phyloP scores from a whole-genome alignment of 75 land plant genomes.

The Sequoiadendron giganteum region DNA sequence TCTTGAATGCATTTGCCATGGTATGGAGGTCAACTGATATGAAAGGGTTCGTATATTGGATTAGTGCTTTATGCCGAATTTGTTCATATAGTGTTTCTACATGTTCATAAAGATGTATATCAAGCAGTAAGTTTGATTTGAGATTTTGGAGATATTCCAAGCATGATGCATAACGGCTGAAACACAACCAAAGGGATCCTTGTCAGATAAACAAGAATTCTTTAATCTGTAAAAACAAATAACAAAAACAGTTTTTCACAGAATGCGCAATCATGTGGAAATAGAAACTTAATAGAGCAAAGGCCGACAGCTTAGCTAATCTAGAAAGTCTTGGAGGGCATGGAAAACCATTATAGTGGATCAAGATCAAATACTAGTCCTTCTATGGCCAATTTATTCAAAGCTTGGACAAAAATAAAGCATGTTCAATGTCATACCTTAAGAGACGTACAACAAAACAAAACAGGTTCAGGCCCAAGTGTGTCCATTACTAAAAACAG shows the following conservation, averaged over 20 bases:
- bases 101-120: slow-evolving; percentile 92
- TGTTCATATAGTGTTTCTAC: slow-evolving; percentile 85
- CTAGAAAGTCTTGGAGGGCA: not conserved
- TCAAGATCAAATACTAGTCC: not conserved
- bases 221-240: not conserved
- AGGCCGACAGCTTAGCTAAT: not conserved
- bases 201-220: not conserved
- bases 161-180: slow-evolving; percentile 97
- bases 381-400: not conserved
- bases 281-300: not conserved
- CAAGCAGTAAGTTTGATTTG: slow-evolving; percentile 79
- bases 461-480: not conserved
- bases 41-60: slow-evolving; percentile 95
- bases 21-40: slow-evolving; percentile 91
- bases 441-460: not conserved
- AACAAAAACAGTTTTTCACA: not conserved
- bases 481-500: too few relatives aligned
- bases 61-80: slow-evolving; percentile 92
- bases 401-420: not conserved
- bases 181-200: slow-evolving; percentile 5
- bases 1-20: slow-evolving; percentile 97
- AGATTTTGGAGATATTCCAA: slow-evolving; percentile 87
- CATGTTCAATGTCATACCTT: not conserved
- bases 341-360: not conserved
- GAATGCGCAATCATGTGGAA: not conserved